Evolutionary conservation across 805 yeast genomes (phyloP), one percentile per base, ranked within the genome.

Genomic region (Ogataea ganodermae): DNA sequence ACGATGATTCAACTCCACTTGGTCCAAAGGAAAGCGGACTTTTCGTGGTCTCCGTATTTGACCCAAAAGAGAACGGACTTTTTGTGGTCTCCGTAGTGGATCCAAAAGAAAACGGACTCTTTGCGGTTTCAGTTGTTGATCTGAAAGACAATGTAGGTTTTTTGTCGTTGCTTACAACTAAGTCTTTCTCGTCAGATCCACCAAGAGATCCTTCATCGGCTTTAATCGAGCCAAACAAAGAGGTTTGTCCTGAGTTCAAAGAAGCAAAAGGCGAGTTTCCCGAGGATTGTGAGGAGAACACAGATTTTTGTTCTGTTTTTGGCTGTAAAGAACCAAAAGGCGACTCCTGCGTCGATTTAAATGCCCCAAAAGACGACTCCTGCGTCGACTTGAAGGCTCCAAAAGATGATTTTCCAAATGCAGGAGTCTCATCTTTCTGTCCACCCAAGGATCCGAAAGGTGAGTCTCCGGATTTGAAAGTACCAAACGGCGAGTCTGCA

Each of bases 361-460:
- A 24, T 7, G 27, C 27, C 27, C 33, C 33, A 13, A 30, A 30
- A 30, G 17, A 8, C 13, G 30, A 12, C 10, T 36, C 23, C 3
- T 7, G 10, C 9, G 9, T 24, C 27, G 27, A 24, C 10, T 27
- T 27, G 13, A 27, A 27, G 14, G 31, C 31, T 4, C 20, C 35
- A 16, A 32, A 32, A 8, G 22, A 4, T 14, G 32, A 10, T 14
- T 21, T 17, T n/a, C 41, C 32, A 33, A 33, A 33, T 18, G 24
- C 24, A 18, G 37, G 20, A 9, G n/a, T 12, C 12, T 33, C 9
- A 8, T 33, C n/a, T 17, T 38, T 38, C 4, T 38, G 24, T 5
- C 22, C 44, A 22, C 44, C 27, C 20, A 31, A 17, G 3, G 23
- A 20, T 21, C 35, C 36, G 20, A 39, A 39, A 6, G 36, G 36